Evolutionary conservation across 2,329 filamentous ascomycete species (phyloP), one percentile per base, ranked within the genome.

Genomic region (Hypoxylon rubiginosum): DNA sequence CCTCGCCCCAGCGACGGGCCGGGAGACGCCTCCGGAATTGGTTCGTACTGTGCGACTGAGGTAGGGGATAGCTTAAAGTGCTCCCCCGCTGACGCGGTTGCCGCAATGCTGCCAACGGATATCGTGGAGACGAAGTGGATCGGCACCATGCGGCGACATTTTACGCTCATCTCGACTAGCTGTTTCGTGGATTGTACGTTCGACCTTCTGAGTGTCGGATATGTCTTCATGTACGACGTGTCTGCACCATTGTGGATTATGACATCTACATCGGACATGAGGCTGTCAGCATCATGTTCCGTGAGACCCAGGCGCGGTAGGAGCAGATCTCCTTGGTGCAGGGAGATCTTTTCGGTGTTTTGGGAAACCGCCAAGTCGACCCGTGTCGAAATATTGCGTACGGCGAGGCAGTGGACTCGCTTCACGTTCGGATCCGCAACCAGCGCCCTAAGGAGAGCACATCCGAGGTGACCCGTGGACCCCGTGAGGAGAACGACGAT

Each of bases 401-500:
- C 61, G 1, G 67, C n/a, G n/a, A n/a, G n/a, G n/a, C n/a, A n/a
- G n/a, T n/a, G n/a, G n/a, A n/a, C n/a, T n/a, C n/a, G n/a, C n/a
- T n/a, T n/a, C n/a, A n/a, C n/a, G n/a, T n/a, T n/a, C n/a, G 49
- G n/a, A 7, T 54, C 6, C 0, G 10, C 50, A 2, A 57, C 11
- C 0, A 74, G 55, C 3, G n/a, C 17, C 2, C 28, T 15, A 1
- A 73, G 30, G 3, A 73, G 1, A 21, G 51, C 19, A 9, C 54
- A 54, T 0, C 58, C 66, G 0, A 74, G 53, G 24, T 54, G 62
- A 0, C 71, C 70, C 0, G 69, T 73, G 0, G 51, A 53, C 5
- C 72, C 71, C 4, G 70, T 74, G 4, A 74, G 15, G 0, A 71
- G 11, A 8, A 74, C 49, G 1, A 53, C 63, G 46, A 66, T 61